Evolutionary conservation across 495 filamentous ascomycete genomes (phyloP).

Genomic region (Xylaria acuta): DNA sequence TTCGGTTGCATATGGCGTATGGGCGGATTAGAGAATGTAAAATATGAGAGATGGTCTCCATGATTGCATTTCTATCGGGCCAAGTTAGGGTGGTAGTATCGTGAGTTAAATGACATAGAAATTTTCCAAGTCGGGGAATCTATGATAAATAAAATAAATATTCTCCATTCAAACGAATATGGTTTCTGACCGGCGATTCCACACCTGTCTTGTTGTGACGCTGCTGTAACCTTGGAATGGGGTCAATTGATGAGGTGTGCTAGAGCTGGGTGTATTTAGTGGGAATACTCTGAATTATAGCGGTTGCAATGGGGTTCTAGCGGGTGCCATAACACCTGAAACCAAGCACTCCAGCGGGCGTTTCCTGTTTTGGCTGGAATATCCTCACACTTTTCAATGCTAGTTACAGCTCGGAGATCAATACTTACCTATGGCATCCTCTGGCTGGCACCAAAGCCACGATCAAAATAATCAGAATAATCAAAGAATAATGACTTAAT

Average conservation of each 20-base stretch:
- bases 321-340: background rate
- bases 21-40: background rate
- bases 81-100: background rate
- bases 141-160: background rate
- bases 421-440: background rate
- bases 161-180: background rate
- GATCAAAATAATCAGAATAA: background rate
- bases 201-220: background rate
- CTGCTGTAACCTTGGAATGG: slow-evolving; percentile 1
- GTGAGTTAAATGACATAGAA: background rate
- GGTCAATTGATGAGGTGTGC: background rate
- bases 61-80: background rate
- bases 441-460: background rate
- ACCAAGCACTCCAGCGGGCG: background rate
- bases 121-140: background rate
- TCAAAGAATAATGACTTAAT: background rate
- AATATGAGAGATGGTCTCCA: background rate
- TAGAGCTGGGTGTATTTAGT: background rate
- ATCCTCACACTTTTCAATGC: background rate
- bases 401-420: background rate
- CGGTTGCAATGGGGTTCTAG: background rate
- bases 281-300: background rate
- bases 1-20: background rate
- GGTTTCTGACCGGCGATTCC: background rate
- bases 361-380: background rate